Evolutionary conservation across 169 alveolate genomes (phyloP), one percentile per base, ranked within the genome.

Genomic region (Hammondia hammondi): DNA sequence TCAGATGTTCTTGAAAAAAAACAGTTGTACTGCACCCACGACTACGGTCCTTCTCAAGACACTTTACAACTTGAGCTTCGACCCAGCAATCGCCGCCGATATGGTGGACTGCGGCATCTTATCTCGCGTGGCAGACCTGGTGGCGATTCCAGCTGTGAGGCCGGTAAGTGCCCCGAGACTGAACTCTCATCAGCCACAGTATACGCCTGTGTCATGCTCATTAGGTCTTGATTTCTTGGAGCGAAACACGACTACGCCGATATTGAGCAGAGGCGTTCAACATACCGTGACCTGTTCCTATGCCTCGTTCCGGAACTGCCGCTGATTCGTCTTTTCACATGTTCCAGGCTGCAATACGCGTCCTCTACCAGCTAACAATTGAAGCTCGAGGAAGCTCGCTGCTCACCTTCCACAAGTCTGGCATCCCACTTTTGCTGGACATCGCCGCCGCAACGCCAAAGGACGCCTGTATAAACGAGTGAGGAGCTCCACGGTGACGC

Each of bases 41-140:
- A 70, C 17, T 48, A 82, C 70, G 21, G 24, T n/a, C 17, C 61
- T 43, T 14, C 90, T 82, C 29, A 37, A 43, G 71, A 17, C 35
- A 9, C 90, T 82, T 12, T 82, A 19, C 90, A 82, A 82, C 43
- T 52, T 82, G 72, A 82, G 71, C 70, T 82, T 82, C 70, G 90
- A 82, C 29, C 71, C 57, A 21, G 29, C 35, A 5, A 37, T 82
- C 24, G n/a, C 52, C 90, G 37, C 90, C 19, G 90, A 82, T 12
- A 82, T 82, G 90, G 70, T 82, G 57, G 35, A 82, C 90, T 29
- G 71, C 35, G 90, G 90, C 57, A 45, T 82, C 43, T 35, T 82
- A 32, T 21, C 72, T 4, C 90, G 39, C 52, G 90, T 82, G 37
- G 70, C 90, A 27, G 70, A 45, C 29, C n/a, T 43, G 45, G 71